A percentile compares a stretch with the other conserved stretches of the same genome.
These are phyloP conservation scores for Coniochaeta sp. DNA, from an alignment of 2,329 filamentous ascomycete genomes.

Conservation along the genomic window DNA sequence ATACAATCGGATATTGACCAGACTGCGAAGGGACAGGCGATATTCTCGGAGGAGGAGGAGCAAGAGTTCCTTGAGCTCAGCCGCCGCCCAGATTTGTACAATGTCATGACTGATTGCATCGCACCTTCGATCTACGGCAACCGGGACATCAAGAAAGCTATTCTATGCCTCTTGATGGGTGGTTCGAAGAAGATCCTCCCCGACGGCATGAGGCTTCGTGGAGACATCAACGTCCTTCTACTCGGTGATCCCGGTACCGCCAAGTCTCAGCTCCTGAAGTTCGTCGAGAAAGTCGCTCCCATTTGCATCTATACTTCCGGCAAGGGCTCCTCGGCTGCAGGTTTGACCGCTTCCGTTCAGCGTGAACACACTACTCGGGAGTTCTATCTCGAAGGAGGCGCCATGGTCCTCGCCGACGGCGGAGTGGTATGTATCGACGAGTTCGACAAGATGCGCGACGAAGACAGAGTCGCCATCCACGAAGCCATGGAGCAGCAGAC, in stretches of 20 bases:
- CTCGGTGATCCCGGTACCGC: conserved; percentile 97
- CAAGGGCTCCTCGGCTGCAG: conserved; percentile 94
- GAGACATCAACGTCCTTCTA: conserved; percentile 95
- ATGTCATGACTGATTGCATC: conserved; percentile 82
- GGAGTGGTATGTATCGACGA: conserved; percentile 98
- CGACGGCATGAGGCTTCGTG: conserved; percentile 94
- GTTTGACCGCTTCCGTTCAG: conserved; percentile 95
- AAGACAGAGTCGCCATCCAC: conserved; percentile 95
- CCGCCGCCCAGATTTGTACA: conserved; percentile 85
- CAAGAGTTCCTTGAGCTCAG: conserved; percentile 93
- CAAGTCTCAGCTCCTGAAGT: conserved; percentile 95
- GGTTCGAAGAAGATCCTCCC: conserved; percentile 97
- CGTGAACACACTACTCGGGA: conserved; percentile 86
- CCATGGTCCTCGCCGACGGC: conserved; percentile 95
- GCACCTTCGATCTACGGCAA: conserved; percentile 98
- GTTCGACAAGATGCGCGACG: conserved; percentile 99
- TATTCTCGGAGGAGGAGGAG: conserved; percentile 92
- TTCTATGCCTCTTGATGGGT: conserved; percentile 85
- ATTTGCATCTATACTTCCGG: conserved; percentile 98
- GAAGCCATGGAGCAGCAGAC: conserved; percentile 99
- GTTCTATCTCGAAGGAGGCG: conserved; percentile 96
- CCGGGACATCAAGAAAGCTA: conserved; percentile 92
- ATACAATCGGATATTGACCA: conserved; percentile 88
- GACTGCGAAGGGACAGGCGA: conserved; percentile 73
- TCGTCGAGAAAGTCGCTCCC: conserved; percentile 91